Conservation (phyloP, 257 asterid species). For the Solanum etuberosum region DNA sequence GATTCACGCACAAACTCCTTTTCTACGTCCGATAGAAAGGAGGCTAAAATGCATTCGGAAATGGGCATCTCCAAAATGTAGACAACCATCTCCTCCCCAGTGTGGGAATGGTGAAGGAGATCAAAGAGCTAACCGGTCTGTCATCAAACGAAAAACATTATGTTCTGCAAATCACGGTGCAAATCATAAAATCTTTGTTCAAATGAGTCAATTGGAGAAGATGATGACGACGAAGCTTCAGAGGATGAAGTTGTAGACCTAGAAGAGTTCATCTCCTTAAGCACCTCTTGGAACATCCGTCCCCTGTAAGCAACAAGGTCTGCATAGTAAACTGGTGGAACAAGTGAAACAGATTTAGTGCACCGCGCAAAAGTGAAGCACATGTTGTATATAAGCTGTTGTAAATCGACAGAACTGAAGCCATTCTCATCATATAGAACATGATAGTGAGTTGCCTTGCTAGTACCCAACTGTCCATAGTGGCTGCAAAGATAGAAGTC, state of each 20-base stretch:
- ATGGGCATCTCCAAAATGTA: not conserved
- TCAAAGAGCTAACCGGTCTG: not conserved
- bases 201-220: slow-evolving; percentile 14
- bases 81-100: not conserved
- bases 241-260: not conserved
- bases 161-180: slow-evolving; percentile 31
- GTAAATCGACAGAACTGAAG: slow-evolving; percentile 40
- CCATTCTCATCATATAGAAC: slow-evolving; percentile 52
- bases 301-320: slow-evolving; percentile 77
- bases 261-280: slow-evolving; percentile 13
- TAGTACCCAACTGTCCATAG: slow-evolving; percentile 60
- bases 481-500: slow-evolving; percentile 82
- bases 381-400: slow-evolving; percentile 50
- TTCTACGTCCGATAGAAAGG: slow-evolving; percentile 10
- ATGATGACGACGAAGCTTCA: not conserved
- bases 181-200: slow-evolving; percentile 21
- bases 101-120: not conserved
- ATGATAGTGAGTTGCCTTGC: slow-evolving; percentile 71
- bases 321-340: slow-evolving; percentile 70
- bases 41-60: slow-evolving; percentile 20
- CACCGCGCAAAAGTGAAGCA: slow-evolving; percentile 68
- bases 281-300: slow-evolving; percentile 46
- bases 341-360: slow-evolving; percentile 65
- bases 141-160: slow-evolving; percentile 46
- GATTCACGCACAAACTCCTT: slow-evolving; percentile 75